Evolutionary conservation across 345 rosid species (phyloP).

Genomic region (Clausena lansium): DNA sequence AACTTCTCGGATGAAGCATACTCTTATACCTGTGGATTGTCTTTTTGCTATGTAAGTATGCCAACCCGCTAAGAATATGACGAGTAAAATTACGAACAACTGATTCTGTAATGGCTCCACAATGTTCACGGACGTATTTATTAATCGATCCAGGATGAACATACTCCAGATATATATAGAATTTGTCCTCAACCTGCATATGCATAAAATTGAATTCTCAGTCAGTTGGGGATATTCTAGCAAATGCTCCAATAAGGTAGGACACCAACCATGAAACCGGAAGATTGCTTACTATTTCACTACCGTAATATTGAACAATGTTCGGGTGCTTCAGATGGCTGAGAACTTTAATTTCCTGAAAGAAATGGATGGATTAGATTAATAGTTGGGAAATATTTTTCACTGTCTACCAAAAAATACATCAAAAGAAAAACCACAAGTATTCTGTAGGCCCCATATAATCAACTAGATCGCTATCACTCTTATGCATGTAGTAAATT

Average conservation of each 20-base stretch:
- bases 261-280: slow-evolving; percentile 13
- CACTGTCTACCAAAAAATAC: too few species aligned
- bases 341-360: slow-evolving; percentile 90
- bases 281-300: slow-evolving; percentile 79
- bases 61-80: slow-evolving; percentile 86
- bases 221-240: slow-evolving; percentile 10
- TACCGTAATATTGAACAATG: slow-evolving; percentile 97
- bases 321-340: slow-evolving; percentile 92
- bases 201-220: slow-evolving; percentile 13
- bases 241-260: neutral
- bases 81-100: slow-evolving; percentile 91
- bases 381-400: neutral
- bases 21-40: slow-evolving; percentile 77
- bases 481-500: slow-evolving; percentile 1
- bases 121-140: slow-evolving; percentile 81
- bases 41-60: slow-evolving; percentile 84
- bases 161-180: slow-evolving; percentile 87
- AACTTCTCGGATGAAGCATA: neutral
- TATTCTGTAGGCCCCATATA: neutral
- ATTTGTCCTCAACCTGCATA: slow-evolving; percentile 70
- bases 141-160: slow-evolving; percentile 97
- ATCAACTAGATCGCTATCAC: neutral
- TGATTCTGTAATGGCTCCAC: slow-evolving; percentile 90
- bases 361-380: slow-evolving; percentile 19
- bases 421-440: neutral